Evolutionary conservation across 352 stramenopile genomes (phyloP), one percentile per base, ranked within the genome.

Genomic region (Thalassiosira livingstoniorum): DNA sequence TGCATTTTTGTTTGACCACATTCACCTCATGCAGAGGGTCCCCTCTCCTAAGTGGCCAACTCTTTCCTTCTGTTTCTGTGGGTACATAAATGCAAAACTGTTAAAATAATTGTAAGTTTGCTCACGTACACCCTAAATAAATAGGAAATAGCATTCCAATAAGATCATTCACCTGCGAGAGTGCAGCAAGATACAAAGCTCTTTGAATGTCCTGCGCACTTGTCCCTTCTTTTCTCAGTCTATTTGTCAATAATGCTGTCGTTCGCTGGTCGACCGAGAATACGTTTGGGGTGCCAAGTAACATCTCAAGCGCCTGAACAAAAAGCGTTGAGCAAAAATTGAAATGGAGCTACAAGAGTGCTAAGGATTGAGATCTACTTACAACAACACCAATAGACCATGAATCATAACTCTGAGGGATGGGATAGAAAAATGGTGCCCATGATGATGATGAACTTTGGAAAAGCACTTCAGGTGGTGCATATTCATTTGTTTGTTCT

Each of bases 401-500:
- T 31, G 85, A 91, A 84, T 94, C 90, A 68, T 93, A 94, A 43
- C 75, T 87, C 31, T 86, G 75, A 27, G 88, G 88, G 64, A 83
- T 89, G 53, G 69, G 31, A 23, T 58, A 54, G 25, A 78, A 78
- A 47, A 92, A 92, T 23, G 89, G 85, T 18, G 83, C 70, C 86
- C 85, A 92, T n/a, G 84, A 47, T 21, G 80, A 58, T 25, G 80
- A 35, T 23, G 72, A 62, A 23, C 78, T 55, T 76, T 79, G 68
- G 42, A 96, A 86, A 13, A 94, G 76, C 47, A 94, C 88, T 77
- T 99, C 97, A 2, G 97, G 97, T 35, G 96, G 96, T 63, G 97
- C 95, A 86, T 98, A 99, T 78, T 98, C 95, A 55, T 97, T 89
- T 34, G 97, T 98, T 84, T 98, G 94, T 86, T 98, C 97, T 15